phyloP scores from a whole-genome alignment of 2,329 filamentous ascomycete species.

The Neophaeococcomyces aloes region DNA sequence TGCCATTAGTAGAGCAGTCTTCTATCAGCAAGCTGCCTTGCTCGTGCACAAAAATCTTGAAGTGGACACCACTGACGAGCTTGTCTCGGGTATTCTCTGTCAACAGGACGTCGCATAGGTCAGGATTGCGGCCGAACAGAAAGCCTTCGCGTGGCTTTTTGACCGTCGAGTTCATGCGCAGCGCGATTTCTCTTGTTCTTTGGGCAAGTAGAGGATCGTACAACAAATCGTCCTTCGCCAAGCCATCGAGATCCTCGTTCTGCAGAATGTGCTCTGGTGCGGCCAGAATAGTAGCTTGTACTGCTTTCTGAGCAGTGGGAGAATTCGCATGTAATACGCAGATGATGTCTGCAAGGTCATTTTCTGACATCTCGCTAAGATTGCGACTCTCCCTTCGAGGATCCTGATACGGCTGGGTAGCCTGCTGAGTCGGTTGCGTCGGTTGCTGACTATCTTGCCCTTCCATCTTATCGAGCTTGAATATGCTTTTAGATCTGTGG shows the following conservation, averaged over 20 bases:
- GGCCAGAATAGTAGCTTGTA: conserved; percentile 44
- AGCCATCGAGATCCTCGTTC: conserved; percentile 31
- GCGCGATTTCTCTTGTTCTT: conserved; percentile 52
- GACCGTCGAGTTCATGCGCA: conserved; percentile 65
- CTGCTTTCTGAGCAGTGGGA: conserved; percentile 58
- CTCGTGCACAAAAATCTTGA: conserved; percentile 83
- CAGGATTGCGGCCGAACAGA: conserved; percentile 68
- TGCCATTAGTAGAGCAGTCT: conserved; percentile 93
- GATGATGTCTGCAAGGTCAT: conserved; percentile 78
- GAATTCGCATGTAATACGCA: conserved; percentile 78
- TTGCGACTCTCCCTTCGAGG: conserved; percentile 68
- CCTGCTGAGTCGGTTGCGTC: conserved; percentile 43
- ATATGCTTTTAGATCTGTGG: conserved; percentile 3
- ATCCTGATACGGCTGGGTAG: conserved; percentile 72
- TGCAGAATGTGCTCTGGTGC: conserved; percentile 54
- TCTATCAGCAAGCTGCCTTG: conserved; percentile 82
- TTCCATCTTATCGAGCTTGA: conserved; percentile 1
- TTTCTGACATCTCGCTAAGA: conserved; percentile 70
- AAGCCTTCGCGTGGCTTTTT: conserved; percentile 65
- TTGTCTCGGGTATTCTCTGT: conserved; percentile 58
- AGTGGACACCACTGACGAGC: conserved; percentile 88
- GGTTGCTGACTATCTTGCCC: background rate
- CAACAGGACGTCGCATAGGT: conserved; percentile 61
- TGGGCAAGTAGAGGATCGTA: conserved; percentile 23
- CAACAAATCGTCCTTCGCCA: conserved; percentile 32